Evolutionary conservation across 768 basidiomycete species (phyloP).

Genomic region (Lyophyllum atratum): DNA sequence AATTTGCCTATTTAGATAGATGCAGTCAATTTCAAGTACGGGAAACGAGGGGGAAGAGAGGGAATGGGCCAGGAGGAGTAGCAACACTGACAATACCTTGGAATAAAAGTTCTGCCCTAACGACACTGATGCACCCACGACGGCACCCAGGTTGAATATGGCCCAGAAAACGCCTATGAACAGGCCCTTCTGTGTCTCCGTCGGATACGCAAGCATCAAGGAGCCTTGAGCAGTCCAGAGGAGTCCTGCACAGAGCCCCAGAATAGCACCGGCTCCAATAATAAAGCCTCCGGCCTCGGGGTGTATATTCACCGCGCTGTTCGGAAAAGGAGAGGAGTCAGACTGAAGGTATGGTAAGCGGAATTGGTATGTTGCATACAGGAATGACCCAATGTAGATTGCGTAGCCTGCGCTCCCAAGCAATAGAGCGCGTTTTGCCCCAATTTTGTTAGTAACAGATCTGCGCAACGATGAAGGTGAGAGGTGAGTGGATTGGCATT

Average conservation of each 20-base stretch:
- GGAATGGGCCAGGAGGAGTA: conserved; percentile 16
- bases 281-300: conserved; percentile 61
- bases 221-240: conserved; percentile 88
- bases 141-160: conserved; percentile 81
- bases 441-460: conserved; percentile 79
- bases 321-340: background rate
- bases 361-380: conserved; percentile 45
- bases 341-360: background rate
- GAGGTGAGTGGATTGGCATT: background rate
- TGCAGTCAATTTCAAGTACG: conserved; percentile 1
- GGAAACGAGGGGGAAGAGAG: background rate
- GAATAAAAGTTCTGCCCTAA: conserved; percentile 72
- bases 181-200: conserved; percentile 73
- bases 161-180: conserved; percentile 84
- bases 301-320: conserved; percentile 72
- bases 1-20: conserved; percentile 32
- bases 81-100: conserved; percentile 38
- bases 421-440: conserved; percentile 71
- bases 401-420: conserved; percentile 78
- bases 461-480: conserved; percentile 32
- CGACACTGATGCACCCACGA: conserved; percentile 77
- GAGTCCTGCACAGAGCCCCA: conserved; percentile 71
- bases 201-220: conserved; percentile 83
- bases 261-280: conserved; percentile 68
- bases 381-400: conserved; percentile 71